Evolutionary conservation across 176 grass and related monocot species (phyloP).

Genomic region (Oryza rufipogon): DNA sequence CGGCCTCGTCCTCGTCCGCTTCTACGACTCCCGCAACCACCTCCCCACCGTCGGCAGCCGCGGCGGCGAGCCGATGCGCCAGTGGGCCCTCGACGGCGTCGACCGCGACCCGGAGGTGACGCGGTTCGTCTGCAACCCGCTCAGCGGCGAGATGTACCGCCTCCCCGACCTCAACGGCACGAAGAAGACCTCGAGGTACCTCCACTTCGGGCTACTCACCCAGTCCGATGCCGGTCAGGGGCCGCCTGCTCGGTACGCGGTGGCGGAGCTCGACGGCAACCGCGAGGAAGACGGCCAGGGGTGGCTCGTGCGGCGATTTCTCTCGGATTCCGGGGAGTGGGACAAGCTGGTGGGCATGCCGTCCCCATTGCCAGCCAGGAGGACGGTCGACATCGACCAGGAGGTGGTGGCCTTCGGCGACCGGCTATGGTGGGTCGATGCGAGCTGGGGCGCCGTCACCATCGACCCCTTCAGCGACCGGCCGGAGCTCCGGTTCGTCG

Average conservation of each 20-base stretch:
- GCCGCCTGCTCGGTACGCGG: slow-evolving; percentile 20
- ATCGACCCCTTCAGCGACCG: slow-evolving; percentile 30
- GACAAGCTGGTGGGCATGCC: slow-evolving; percentile 15
- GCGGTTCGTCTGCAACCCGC: slow-evolving; percentile 20
- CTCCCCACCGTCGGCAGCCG: neutral
- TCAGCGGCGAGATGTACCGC: slow-evolving; percentile 14
- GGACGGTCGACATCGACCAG: neutral
- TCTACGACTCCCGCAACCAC: neutral
- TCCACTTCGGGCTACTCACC: neutral
- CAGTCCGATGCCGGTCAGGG: neutral
- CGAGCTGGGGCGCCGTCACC: neutral
- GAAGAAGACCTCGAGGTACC: neutral
- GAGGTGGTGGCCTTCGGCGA: slow-evolving; percentile 24
- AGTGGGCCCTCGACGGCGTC: neutral
- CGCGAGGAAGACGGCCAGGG: neutral
- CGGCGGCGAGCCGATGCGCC: neutral
- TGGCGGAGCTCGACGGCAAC: neutral
- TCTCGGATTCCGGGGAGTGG: slow-evolving; percentile 8
- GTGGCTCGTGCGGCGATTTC: neutral
- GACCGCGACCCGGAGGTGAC: neutral
- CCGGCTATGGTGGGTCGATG: slow-evolving; percentile 33
- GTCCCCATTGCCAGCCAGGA: neutral
- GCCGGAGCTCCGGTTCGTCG: slow-evolving; percentile 19
- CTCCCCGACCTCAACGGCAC: slow-evolving; percentile 6
- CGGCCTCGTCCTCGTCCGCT: slow-evolving; percentile 5